Evolutionary conservation across 108 stramenopile species (phyloP).

Genomic region (Pseudonitzschia multiseries): DNA sequence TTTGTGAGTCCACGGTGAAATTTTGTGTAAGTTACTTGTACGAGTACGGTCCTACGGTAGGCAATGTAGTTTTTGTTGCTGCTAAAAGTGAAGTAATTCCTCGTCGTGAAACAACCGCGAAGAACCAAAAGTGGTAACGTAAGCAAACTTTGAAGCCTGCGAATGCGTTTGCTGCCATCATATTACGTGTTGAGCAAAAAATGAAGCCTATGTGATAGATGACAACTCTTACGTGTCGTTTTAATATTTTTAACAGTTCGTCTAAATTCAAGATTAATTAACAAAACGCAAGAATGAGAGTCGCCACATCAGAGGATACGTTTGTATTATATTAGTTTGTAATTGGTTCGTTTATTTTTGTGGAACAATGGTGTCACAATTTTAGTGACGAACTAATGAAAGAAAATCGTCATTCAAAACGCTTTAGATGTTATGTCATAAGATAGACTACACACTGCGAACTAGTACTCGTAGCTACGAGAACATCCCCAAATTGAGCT

Average conservation of each 20-base stretch:
- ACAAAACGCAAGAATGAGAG: neutral
- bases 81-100: too few species aligned
- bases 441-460: too few species aligned
- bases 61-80: too few species aligned
- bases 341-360: neutral
- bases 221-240: neutral
- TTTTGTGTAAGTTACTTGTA: too few species aligned
- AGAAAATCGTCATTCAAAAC: neutral
- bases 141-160: neutral
- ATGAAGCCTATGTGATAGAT: neutral
- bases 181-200: neutral
- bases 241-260: neutral
- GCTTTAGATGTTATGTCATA: neutral
- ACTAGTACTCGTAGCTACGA: too few species aligned
- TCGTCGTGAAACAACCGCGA: neutral
- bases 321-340: neutral
- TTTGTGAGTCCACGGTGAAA: too few species aligned
- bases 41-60: too few species aligned
- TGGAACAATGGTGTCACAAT: neutral
- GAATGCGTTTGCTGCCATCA: neutral
- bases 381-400: neutral
- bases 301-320: neutral
- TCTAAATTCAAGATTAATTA: neutral
- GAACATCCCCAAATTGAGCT: too few species aligned
- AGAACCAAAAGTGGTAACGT: neutral